Evolutionary conservation across 257 asterid species (phyloP).

Genomic region (Thymus mandschuricus): DNA sequence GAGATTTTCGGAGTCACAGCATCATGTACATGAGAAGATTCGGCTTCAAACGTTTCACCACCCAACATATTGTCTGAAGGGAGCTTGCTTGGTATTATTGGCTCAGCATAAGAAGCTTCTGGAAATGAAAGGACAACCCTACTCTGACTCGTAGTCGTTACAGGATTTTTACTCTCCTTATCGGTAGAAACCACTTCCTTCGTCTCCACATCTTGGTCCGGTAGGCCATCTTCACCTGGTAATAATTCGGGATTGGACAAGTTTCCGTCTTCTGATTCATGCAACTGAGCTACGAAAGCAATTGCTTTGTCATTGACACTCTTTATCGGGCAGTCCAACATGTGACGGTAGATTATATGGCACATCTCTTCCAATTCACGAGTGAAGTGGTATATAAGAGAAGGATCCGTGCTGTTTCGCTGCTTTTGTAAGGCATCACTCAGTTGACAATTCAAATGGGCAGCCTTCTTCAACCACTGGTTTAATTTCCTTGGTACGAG

Average conservation of each 20-base stretch:
- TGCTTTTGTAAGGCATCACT: neutral
- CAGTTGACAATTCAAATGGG: neutral
- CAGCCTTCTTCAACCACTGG: conserved; percentile 15
- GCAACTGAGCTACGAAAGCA: neutral
- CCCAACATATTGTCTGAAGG: neutral
- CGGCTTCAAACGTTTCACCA: neutral
- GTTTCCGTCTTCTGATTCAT: neutral
- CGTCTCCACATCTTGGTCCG: neutral
- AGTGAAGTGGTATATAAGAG: neutral
- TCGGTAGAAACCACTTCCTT: neutral
- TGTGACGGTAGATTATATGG: neutral
- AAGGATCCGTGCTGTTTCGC: neutral
- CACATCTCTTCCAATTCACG: neutral
- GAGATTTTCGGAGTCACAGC: neutral
- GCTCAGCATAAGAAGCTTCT: neutral
- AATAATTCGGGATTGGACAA: neutral
- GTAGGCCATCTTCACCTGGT: neutral
- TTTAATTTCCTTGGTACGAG: neutral
- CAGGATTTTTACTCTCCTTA: neutral
- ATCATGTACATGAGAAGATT: conserved; percentile 18
- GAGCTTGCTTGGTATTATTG: neutral
- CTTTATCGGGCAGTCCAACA: conserved; percentile 14
- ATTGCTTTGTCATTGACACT: neutral
- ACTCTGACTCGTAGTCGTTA: neutral
- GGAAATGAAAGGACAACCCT: neutral